Conservation (phyloP, 208 protist species). For the Trichomonas tenax region DNA sequence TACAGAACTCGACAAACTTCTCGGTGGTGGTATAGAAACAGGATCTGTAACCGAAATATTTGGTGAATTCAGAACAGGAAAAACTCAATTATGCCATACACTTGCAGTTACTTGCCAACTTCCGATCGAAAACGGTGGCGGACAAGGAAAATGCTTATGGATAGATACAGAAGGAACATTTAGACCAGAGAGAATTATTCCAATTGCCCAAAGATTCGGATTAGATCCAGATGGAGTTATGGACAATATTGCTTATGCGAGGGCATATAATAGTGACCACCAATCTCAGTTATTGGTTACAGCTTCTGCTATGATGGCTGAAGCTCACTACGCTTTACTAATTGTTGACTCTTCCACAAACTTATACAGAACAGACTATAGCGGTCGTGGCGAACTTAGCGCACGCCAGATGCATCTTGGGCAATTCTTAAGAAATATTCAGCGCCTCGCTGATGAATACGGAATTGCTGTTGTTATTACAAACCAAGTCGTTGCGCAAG, state of each 20-base stretch:
- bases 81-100: conserved; percentile 96
- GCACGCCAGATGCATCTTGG: conserved; percentile 92
- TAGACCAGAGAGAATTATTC: conserved; percentile 67
- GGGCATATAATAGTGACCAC: conserved; percentile 96
- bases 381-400: conserved; percentile 85
- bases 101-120: conserved; percentile 87
- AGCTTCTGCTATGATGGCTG: conserved; percentile 85
- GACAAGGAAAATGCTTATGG: conserved; percentile 86
- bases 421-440: conserved; percentile 85
- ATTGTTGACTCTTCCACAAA: conserved; percentile 94
- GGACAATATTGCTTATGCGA: conserved; percentile 93
- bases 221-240: conserved; percentile 84
- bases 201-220: conserved; percentile 65
- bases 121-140: conserved; percentile 41
- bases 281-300: conserved; percentile 52
- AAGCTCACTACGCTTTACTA: conserved; percentile 82
- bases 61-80: conserved; percentile 87
- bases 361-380: conserved; percentile 89
- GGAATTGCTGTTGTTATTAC: conserved; percentile 95
- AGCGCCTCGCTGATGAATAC: conserved; percentile 91
- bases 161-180: conserved; percentile 99
- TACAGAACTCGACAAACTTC: conserved; percentile 43
- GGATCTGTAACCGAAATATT: conserved; percentile 89
- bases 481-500: conserved; percentile 65
- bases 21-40: conserved; percentile 77